phyloP scores from a whole-genome alignment of 805 yeast species.

The Tetrapisispora iriomotensis region DNA sequence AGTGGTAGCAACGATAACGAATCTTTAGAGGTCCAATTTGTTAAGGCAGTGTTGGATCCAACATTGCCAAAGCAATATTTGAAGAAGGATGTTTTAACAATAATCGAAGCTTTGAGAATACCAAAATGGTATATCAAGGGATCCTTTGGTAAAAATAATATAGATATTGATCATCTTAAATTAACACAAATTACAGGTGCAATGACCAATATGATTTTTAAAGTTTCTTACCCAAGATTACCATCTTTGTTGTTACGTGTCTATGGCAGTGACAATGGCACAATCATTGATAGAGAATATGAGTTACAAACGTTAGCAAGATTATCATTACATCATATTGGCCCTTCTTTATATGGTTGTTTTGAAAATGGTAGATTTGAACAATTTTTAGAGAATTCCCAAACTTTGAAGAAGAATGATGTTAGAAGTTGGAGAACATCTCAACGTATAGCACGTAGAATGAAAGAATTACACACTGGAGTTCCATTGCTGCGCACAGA shows the following conservation, averaged over 20 bases:
- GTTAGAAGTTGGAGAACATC: constrained; percentile 68
- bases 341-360: constrained; percentile 82
- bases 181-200: constrained; percentile 81
- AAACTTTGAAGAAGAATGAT: constrained; percentile 62
- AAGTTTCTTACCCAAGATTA: constrained; percentile 51
- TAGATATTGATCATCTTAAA: constrained; percentile 36
- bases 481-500: constrained; percentile 56
- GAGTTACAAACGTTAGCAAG: constrained; percentile 68
- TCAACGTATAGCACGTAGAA: constrained; percentile 84
- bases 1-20: constrained; percentile 8
- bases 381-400: constrained; percentile 78
- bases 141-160: constrained; percentile 13
- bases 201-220: constrained; percentile 80
- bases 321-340: constrained; percentile 68
- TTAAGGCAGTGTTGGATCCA: constrained; percentile 58
- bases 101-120: constrained; percentile 53
- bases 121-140: constrained; percentile 67
- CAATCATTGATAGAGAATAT: constrained; percentile 73
- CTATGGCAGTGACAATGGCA: constrained; percentile 80
- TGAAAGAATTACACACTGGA: constrained; percentile 87
- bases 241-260: constrained; percentile 67
- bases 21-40: constrained; percentile 34
- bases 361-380: constrained; percentile 90
- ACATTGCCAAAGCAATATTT: constrained; percentile 75
- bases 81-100: constrained; percentile 64